phyloP scores from a whole-genome alignment of 805 yeast species.

The Wickerhamiella domercqiae region DNA sequence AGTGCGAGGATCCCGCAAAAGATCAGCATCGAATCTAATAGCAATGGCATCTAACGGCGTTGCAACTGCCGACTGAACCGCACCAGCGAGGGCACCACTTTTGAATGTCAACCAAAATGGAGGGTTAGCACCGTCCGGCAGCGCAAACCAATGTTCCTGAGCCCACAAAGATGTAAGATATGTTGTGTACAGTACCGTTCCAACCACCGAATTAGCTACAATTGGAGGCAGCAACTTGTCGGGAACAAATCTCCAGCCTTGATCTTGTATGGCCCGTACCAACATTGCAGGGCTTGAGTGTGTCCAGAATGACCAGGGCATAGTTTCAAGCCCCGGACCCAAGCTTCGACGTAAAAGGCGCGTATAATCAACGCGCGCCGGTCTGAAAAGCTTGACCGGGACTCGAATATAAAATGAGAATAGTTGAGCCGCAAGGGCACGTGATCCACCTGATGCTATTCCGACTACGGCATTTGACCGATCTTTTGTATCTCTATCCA shows the following conservation, averaged over 20 bases:
- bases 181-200: slow-evolving; percentile 69
- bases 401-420: slow-evolving; percentile 68
- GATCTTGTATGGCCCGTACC: slow-evolving; percentile 49
- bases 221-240: slow-evolving; percentile 78
- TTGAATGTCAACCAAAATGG: slow-evolving; percentile 36
- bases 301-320: slow-evolving; percentile 34
- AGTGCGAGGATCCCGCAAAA: slow-evolving; percentile 26
- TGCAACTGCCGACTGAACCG: slow-evolving; percentile 75
- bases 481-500: not conserved
- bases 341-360: slow-evolving; percentile 22
- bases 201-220: slow-evolving; percentile 78
- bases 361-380: slow-evolving; percentile 76
- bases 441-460: slow-evolving; percentile 67
- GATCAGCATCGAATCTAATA: slow-evolving; percentile 64
- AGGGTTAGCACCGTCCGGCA: slow-evolving; percentile 26
- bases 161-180: slow-evolving; percentile 35
- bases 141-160: slow-evolving; percentile 12
- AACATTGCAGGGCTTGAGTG: slow-evolving; percentile 71
- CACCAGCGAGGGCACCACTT: slow-evolving; percentile 80
- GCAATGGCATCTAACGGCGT: slow-evolving; percentile 89
- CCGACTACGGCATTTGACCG: slow-evolving; percentile 36
- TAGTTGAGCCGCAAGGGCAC: slow-evolving; percentile 69
- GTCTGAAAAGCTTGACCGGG: slow-evolving; percentile 72
- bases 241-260: slow-evolving; percentile 81
- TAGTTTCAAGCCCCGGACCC: not conserved